A percentile compares a stretch with the other conserved stretches of the same genome.
phyloP scores from a whole-genome alignment of 2,329 filamentous ascomycete species.

The Colletotrichum aenigma region DNA sequence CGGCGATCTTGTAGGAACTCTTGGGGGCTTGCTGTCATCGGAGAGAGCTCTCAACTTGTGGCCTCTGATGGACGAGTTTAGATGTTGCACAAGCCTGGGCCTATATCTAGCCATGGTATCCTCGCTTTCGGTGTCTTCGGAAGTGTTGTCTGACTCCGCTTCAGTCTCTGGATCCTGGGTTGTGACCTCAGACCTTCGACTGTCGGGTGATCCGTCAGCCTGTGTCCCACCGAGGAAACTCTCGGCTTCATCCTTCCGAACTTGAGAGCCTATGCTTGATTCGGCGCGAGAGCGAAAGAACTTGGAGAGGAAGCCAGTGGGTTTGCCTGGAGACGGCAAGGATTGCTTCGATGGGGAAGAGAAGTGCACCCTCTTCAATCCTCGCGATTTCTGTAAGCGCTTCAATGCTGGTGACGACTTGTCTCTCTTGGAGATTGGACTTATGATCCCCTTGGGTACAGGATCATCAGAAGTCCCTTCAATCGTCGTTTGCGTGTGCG shows the following conservation, averaged over 20 bases:
- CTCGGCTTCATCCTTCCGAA: not conserved
- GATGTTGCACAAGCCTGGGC: not conserved
- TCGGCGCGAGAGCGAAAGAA: not conserved
- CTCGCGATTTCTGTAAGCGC: conserved; percentile 8
- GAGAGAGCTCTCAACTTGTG: not conserved
- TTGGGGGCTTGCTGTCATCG: not conserved
- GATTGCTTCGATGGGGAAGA: not conserved
- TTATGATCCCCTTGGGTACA: not conserved
- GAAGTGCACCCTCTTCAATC: conserved; percentile 15
- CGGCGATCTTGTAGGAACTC: not conserved
- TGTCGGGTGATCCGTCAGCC: not conserved
- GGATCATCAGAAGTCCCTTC: not conserved
- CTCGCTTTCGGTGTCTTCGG: not conserved
- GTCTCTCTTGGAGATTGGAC: not conserved
- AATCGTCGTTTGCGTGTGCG: not conserved
- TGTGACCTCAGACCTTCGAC: not conserved
- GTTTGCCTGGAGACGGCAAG: not conserved
- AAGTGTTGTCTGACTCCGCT: not conserved
- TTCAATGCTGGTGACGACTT: conserved; percentile 7
- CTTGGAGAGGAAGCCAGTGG: not conserved
- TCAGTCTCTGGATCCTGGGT: not conserved
- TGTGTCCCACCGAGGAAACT: not conserved
- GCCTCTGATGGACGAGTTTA: not conserved
- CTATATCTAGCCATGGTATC: not conserved
- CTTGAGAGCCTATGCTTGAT: not conserved